Evolutionary conservation across 345 rosid species (phyloP), one percentile per base, ranked within the genome.

Genomic region (Arabidopsis suecica): DNA sequence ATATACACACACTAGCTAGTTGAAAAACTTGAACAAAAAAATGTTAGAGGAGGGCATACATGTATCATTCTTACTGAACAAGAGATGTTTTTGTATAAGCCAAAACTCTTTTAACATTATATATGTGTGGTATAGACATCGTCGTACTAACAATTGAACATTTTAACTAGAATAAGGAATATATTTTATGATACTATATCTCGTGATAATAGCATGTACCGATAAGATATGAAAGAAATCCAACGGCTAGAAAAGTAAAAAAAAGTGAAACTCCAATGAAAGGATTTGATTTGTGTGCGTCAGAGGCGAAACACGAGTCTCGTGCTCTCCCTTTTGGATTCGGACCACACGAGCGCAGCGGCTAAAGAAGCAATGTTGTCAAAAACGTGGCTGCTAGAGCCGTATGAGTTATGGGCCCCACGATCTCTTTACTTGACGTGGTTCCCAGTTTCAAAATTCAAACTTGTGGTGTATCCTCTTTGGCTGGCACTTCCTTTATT

Each of bases 401-500:
- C 59, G 33, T 66, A 65, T 11, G 9, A 12, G 10, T 34, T 49
- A 34, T 49, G 61, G 61, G 4, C 3, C 61, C 37, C 40, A 33
- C 36, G 22, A 66, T 40, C 16, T 38, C 58, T 36, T 22, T 37
- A 14, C 37, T 54, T 53, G 72, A 68, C 72, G 50, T 68, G 72
- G 38, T 68, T 51, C 72, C 37, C 72, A 68, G 37, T 68, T 53
- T 61, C 72, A 13, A 37, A 36, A 53, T 53, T 61, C 72, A 13
- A 37, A 36, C 8, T 34, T 65, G 18, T 36, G 6, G 71, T 53
- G 22, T 36, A 36, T 53, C 36, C 12, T 28, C 4, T 13, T 36
- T 50, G 7, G 60, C 28, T 36, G 58, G 57, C 37, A 44, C 18
- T 8, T 23, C 25, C 25, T 23, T 23, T 42, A 5, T 42, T 47